phyloP scores from a whole-genome alignment of 2,329 filamentous ascomycete genomes.

The Aureobasidium melanogenum region DNA sequence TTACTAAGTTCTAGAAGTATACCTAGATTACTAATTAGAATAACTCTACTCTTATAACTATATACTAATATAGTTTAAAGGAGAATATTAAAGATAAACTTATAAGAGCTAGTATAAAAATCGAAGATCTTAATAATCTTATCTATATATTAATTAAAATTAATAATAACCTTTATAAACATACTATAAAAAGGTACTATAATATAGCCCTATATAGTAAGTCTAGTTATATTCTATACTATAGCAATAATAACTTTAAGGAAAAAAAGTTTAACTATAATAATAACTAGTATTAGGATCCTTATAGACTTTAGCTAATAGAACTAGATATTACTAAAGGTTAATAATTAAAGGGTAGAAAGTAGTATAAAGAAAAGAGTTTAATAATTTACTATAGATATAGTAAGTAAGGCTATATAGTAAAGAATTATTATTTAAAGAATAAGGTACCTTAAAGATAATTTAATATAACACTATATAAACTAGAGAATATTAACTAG shows the following conservation, averaged over 20 bases:
- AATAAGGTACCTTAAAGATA: no score
- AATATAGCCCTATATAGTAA: background rate
- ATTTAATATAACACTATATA: no score
- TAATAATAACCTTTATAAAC: background rate
- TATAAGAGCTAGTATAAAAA: background rate
- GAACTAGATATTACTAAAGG: conserved; percentile 1
- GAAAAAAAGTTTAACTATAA: background rate
- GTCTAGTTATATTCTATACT: background rate
- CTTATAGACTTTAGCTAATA: background rate
- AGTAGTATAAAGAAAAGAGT: no score
- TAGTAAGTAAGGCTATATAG: no score
- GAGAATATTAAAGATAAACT: background rate
- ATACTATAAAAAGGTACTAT: background rate
- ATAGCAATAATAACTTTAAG: background rate
- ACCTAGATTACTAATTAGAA: no score
- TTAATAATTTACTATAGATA: no score
- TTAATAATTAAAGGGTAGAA: background rate
- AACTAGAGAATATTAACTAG: no score
- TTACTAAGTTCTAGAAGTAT: no score
- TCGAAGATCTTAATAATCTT: background rate
- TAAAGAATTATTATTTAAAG: no score
- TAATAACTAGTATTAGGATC: background rate
- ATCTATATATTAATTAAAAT: background rate
- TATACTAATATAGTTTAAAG: background rate
- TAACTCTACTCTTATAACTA: no score